These are phyloP conservation scores for Ambrosia hybrid DNA, from an alignment of 140 eudicot species.

Conservation along the genomic window DNA sequence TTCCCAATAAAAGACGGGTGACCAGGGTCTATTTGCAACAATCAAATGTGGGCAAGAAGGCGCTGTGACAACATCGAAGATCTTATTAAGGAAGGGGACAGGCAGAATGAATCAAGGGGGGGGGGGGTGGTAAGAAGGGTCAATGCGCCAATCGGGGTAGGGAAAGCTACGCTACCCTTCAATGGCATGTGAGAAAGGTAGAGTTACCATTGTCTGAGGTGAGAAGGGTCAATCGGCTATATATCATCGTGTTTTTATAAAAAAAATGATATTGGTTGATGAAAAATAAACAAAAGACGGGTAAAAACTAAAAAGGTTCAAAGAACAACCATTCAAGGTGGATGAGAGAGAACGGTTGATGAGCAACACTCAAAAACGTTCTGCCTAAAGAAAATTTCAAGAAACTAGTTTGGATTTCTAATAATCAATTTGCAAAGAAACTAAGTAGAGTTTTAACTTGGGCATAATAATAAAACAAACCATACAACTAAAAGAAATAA, in stretches of 20 bases:
- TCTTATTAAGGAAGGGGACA: too few species aligned
- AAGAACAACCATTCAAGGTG: neutral
- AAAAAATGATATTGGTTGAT: too few species aligned
- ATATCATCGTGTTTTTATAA: too few species aligned
- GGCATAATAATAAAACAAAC: neutral
- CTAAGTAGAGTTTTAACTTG: neutral
- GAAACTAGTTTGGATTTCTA: neutral
- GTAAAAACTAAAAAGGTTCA: neutral
- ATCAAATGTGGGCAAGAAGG: neutral
- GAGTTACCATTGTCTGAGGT: too few species aligned
- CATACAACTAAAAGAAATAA: neutral
- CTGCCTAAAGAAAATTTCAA: neutral
- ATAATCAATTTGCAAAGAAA: neutral
- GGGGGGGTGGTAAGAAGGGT: too few species aligned
- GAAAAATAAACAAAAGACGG: neutral
- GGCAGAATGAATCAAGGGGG: too few species aligned
- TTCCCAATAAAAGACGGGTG: neutral
- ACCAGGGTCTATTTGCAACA: neutral
- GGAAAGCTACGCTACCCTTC: too few species aligned
- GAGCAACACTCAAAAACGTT: neutral
- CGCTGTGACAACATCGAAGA: too few species aligned
- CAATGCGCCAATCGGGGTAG: too few species aligned
- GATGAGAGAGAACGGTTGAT: neutral
- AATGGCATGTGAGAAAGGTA: too few species aligned
- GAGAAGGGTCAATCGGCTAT: too few species aligned